Evolutionary conservation across 2,329 filamentous ascomycete genomes (phyloP), one percentile per base, ranked within the genome.

Genomic region (Pyrenochaeta sp.): DNA sequence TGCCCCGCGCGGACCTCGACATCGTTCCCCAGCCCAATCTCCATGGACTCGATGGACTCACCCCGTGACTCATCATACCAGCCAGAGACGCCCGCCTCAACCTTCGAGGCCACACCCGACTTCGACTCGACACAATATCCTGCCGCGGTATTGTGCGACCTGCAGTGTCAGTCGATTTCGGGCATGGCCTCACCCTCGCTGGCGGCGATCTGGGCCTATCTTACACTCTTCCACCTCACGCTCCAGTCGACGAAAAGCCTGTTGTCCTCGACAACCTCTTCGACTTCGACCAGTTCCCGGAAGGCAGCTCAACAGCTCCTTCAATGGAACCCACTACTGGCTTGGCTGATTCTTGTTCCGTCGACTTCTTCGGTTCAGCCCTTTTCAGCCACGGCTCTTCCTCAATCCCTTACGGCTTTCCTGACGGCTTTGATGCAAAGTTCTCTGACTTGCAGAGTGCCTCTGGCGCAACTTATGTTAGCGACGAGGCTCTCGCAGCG

Each of bases 81-180:
- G 45, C 75, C 75, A 45, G 72, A 77, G 61, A 77, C 75, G 30
- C 75, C 75, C 43, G 61, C 62, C 55, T 76, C 76, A 63, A 61
- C 67, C 51, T 67, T 67, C 50, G 75, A 78, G 69, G 77, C 78
- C 76, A 76, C 64, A 40, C 63, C 81, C 81, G 85, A 89, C 81
- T 85, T 90, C 87, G 91, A 96, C 85, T 82, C 87, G 95, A 95
- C 93, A 97, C 95, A 97, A 97, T 93, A 96, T 97, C 93, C 95
- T 98, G 95, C 95, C 85, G 95, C 86, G 93, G 89, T 97, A 94
- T 97, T 98, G 95, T 98, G 90, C 80, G 95, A 97, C 95, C 95
- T 96, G 95, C 95, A 90, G 95, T 99, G 95, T 98, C 95, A 87
- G 89, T 94, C 90, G 90, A 86, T 81, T 64, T 72, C 72, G 63